Conservation (phyloP, 2,329 filamentous ascomycete species). For the Zymoseptoria crescenta region DNA sequence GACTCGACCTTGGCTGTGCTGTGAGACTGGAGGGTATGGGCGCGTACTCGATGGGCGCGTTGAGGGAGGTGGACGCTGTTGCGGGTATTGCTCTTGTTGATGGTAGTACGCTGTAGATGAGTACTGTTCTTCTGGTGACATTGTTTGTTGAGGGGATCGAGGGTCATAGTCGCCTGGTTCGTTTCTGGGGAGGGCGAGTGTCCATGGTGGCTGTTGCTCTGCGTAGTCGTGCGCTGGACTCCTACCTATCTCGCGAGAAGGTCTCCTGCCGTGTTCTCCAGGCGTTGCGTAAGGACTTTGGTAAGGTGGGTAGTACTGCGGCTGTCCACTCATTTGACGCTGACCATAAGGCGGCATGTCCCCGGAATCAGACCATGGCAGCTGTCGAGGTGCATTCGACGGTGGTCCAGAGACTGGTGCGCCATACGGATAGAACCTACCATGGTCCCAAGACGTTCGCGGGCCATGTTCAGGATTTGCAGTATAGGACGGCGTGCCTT, state of each 20-base stretch:
- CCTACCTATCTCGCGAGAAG: conserved; percentile 13
- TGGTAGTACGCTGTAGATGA: background rate
- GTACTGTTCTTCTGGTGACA: background rate
- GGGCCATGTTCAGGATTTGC: background rate
- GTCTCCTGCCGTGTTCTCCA: background rate
- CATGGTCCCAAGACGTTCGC: background rate
- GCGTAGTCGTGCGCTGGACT: conserved; percentile 20
- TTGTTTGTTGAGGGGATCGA: background rate
- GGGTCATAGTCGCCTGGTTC: background rate
- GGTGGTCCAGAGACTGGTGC: background rate
- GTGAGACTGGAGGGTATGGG: background rate
- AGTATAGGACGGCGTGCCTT: background rate
- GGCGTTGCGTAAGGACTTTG: background rate
- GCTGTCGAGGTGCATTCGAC: background rate
- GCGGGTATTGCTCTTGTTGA: background rate
- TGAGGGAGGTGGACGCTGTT: background rate
- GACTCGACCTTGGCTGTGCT: background rate
- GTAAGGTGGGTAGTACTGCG: conserved; percentile 6
- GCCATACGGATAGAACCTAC: background rate
- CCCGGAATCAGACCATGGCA: background rate
- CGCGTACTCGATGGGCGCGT: background rate
- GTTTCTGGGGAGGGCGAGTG: conserved; percentile 16
- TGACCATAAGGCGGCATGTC: background rate
- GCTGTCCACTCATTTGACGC: background rate
- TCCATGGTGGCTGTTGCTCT: conserved; percentile 25